These are phyloP conservation scores for Aspergillus wentii DNA, from an alignment of 495 filamentous ascomycete genomes.

Conservation along the genomic window DNA sequence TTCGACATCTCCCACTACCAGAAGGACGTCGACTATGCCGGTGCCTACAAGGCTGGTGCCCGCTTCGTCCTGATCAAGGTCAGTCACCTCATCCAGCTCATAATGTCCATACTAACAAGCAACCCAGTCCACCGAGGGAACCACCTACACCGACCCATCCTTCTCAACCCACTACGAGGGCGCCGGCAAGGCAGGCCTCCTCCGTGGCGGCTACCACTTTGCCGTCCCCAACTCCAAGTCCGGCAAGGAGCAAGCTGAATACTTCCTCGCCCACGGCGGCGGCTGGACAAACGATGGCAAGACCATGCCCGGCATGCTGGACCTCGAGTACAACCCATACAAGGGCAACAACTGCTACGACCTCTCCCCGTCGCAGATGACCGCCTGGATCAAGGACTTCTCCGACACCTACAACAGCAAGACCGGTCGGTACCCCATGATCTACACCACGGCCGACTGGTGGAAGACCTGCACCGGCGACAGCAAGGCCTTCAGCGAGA, in stretches of 20 bases:
- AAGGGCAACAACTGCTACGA: constrained; percentile 48
- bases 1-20: constrained; percentile 66
- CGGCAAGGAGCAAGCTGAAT: constrained; percentile 51
- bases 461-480: constrained; percentile 59
- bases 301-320: constrained; percentile 64
- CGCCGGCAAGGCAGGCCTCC: constrained; percentile 50
- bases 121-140: constrained; percentile 61
- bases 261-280: constrained; percentile 57
- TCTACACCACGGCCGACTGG: constrained; percentile 59
- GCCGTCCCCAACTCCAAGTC: constrained; percentile 47
- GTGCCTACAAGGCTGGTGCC: constrained; percentile 52
- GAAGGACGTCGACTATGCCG: constrained; percentile 48
- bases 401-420: constrained; percentile 47
- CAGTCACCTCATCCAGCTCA: no score
- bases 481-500: constrained; percentile 43
- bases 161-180: constrained; percentile 53
- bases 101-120: no score
- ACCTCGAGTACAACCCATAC: constrained; percentile 53
- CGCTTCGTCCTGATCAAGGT: constrained; percentile 70
- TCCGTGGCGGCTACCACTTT: constrained; percentile 63
- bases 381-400: constrained; percentile 57
- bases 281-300: constrained; percentile 58
- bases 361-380: constrained; percentile 47
- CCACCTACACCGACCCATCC: constrained; percentile 42
- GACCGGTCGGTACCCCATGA: constrained; percentile 52